phyloP scores from a whole-genome alignment of 257 asterid genomes.

The Schizonepeta tenuifolia region DNA sequence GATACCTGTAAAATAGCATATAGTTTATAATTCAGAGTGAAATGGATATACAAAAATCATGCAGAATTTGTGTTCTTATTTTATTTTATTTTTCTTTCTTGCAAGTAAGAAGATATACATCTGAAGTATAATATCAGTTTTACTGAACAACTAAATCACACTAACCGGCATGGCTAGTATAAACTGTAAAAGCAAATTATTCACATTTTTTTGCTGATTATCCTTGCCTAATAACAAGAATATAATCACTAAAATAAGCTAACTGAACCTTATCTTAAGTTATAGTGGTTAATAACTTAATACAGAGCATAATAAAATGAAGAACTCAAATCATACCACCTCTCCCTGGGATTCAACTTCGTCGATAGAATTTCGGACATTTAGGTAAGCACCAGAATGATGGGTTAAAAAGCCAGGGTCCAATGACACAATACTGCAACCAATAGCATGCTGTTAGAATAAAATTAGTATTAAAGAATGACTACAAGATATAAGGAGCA shows the following conservation, averaged over 20 bases:
- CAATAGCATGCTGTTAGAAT: constrained; percentile 28
- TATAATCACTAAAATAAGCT: no score
- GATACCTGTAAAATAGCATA: constrained; percentile 37
- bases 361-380: constrained; percentile 24
- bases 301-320: constrained; percentile 7
- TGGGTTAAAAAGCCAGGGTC: constrained; percentile 53
- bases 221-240: no score
- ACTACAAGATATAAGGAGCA: neutral
- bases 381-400: constrained; percentile 29
- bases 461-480: neutral
- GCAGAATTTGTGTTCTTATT: neutral
- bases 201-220: no score
- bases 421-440: constrained; percentile 47
- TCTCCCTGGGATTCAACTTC: constrained; percentile 40
- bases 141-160: no score
- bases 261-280: neutral
- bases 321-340: constrained; percentile 30
- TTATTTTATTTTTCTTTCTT: neutral
- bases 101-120: constrained; percentile 5
- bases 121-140: constrained; percentile 4
- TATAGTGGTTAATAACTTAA: neutral
- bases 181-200: no score
- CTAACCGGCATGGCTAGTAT: no score
- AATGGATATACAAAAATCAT: neutral
- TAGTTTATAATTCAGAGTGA: constrained; percentile 4